These are phyloP conservation scores for Populus hybrid DNA, from an alignment of 441 rosid species.

Conservation along the genomic window DNA sequence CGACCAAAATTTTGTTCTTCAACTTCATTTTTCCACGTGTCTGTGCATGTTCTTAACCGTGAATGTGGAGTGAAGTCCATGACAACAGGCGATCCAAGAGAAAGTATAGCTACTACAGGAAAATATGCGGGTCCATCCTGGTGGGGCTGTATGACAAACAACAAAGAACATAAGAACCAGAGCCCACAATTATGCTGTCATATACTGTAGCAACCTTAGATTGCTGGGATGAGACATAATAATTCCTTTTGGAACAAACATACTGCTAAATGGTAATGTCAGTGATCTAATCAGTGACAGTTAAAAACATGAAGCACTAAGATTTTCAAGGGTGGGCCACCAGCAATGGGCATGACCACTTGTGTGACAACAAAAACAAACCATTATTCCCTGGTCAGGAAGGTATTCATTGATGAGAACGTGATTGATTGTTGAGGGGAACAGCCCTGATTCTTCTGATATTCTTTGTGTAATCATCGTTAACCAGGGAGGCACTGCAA, in stretches of 20 bases:
- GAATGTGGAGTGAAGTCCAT: conserved; percentile 86
- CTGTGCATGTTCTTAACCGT: conserved; percentile 33
- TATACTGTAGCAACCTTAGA: neutral
- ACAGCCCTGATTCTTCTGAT: conserved; percentile 57
- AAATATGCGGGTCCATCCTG: conserved; percentile 94
- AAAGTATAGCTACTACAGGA: conserved; percentile 83
- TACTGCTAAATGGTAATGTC: neutral
- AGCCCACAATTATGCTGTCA: neutral
- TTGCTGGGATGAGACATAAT: neutral
- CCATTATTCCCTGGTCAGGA: conserved; percentile 93
- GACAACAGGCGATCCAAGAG: conserved; percentile 77
- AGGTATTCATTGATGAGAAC: conserved; percentile 93
- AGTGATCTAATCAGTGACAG: neutral
- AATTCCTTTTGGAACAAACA: neutral
- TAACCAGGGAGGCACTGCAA: conserved; percentile 85
- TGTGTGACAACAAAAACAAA: conserved; percentile 20
- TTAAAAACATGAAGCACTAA: neutral
- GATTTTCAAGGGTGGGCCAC: neutral
- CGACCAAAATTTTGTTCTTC: conserved; percentile 12
- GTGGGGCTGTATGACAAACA: conserved; percentile 61
- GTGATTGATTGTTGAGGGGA: conserved; percentile 77
- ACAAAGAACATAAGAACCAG: conserved; percentile 12
- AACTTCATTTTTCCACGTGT: conserved; percentile 3
- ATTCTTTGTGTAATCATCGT: conserved; percentile 58
- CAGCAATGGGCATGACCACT: neutral